Base-by-base conservation (phyloP, 306 rosid genomes). In the Cotoneaster glaucophyllus region DNA sequence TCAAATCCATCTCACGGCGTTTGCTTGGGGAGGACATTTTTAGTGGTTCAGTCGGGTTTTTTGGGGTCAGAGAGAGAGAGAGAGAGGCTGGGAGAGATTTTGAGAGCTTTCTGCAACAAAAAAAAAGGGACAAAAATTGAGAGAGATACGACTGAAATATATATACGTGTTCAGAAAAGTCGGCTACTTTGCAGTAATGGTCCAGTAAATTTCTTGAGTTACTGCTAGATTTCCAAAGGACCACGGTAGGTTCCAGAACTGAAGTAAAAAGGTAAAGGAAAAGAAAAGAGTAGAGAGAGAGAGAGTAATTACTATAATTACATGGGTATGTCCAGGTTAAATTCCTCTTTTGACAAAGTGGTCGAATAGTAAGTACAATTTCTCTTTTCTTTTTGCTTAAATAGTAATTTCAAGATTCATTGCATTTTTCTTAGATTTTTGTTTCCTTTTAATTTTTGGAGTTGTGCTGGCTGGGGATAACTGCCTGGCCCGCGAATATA, bases 1-100 rank as follows among this genome's bases (percentile, higher is more conserved):
- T 93, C 88, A 91, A 81, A 81, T 93, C 98, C 98, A 86, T 88
- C 88, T 91, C 96, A 4, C 97, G 85, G 78, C 96, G 97, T 82
- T 88, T 93, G 86, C 89, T 91, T 22, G 97, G 97, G 4, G 96
- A 93, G 79, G 93, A 86, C 98, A 93, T 93, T 39, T 80, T 85
- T 59, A 22, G 18, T 53, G 56, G 44, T 37, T 77, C 21, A 44
- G 18, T 44, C 18, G 54, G 21, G 54, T 0, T 15, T 17, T 54
- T 18, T 41, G 54, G 70, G 72, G 65, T 11, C 48, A 19, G 43
- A 52, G 67, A n/a, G 45, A 74, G 22, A 2, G n/a, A 34, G 45
- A 52, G 73, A 61, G 77, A 79, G 79, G 78, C 70, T 37, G 80
- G 52, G 73, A 58, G 67, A n/a, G 45, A 74, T 24, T 61, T 25